Base-by-base conservation (phyloP, 139 green algal genomes). In the Tetradesmus lagerheimii region DNA sequence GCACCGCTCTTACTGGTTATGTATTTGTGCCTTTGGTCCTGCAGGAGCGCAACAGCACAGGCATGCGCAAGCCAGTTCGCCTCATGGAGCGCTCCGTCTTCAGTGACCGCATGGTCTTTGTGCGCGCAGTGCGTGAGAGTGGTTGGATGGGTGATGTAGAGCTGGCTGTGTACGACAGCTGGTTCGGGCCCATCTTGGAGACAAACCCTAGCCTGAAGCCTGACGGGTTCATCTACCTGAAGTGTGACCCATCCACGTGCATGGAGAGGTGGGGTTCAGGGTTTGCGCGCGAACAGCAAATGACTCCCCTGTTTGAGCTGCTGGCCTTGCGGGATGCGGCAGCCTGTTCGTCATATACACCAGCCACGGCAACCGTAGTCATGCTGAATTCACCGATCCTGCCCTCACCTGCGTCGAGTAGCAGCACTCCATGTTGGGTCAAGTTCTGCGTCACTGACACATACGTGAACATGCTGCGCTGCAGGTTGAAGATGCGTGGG, bases 51-150 rank as follows among this genome's bases (percentile, higher is more conserved):
- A 88, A 88, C 62, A 88, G 83, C 75, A 53, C 83, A 20, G 20
- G 38, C 64, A 80, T 88, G 37, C 11, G 37, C 9, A 93, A 92
- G 74, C 92, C 91, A 31, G 92, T 98, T 29, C 93, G 98, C 0
- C 89, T 99, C 53, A 92, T 99, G 91, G 98, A 99, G 93, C 95
- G 98, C 37, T 97, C 92, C 27, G 95, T 99, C n/a, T 99, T 99
- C 94, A 97, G 93, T 53, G 98, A 99, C 90, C 93, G 98, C 39
- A 98, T 99, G 97, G 97, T 99, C 31, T 99, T 99, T 95, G 98
- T 99, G 88, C 92, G 95, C 25, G 96, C 97, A 1, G 96, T 99
- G 85, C 94, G 98, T 71, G 94, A 97, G 43, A 90, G 90, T 23
- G 92, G 96, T 53, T 97, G 92, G 89, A 96, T 99, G 92, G 91